These are phyloP conservation scores for Aciculoconidium aculeatum DNA, from an alignment of 805 yeast species.

Conservation along the genomic window DNA sequence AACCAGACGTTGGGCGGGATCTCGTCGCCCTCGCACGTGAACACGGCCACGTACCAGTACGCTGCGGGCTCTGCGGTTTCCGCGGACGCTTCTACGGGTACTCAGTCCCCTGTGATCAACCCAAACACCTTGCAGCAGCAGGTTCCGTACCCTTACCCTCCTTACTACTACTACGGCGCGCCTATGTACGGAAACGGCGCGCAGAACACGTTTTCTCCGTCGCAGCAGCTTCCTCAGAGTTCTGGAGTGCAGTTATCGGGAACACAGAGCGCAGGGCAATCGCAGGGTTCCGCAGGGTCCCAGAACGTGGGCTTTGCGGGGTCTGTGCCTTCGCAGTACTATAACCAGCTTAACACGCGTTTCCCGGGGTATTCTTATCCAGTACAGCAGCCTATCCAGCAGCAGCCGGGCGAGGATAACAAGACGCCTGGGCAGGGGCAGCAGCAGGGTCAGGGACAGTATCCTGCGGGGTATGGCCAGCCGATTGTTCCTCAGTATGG, in stretches of 20 bases:
- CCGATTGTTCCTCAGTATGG: constrained; percentile 38
- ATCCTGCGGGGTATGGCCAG: constrained; percentile 27
- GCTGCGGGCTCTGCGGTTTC: constrained; percentile 11
- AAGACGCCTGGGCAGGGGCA: constrained; percentile 9
- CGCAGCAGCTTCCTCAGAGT: constrained; percentile 4
- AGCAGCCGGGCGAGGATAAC: constrained; percentile 15
- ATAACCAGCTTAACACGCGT: constrained; percentile 24
- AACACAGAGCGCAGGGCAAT: constrained; percentile 5
- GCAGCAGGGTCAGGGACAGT: constrained; percentile 16
- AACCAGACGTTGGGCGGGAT: constrained; percentile 27
- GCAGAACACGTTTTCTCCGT: constrained; percentile 3
- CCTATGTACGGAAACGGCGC: constrained; percentile 35
- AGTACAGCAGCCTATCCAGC: constrained; percentile 22
- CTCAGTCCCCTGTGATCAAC: constrained; percentile 19
- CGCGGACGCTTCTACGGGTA: constrained; percentile 12
- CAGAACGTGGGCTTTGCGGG: constrained; percentile 11
- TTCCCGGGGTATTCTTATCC: constrained; percentile 27
- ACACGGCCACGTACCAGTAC: constrained; percentile 21
- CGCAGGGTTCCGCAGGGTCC: constrained; percentile 4
- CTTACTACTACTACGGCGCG: constrained; percentile 36
- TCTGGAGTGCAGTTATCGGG: constrained; percentile 2
- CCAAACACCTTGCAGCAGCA: constrained; percentile 25
- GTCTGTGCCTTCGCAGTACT: constrained; percentile 20
- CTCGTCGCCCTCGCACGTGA: constrained; percentile 25
- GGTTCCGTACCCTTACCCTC: constrained; percentile 37